These are phyloP conservation scores for Usnea hakonensis DNA, from an alignment of 495 filamentous ascomycete species.

Conservation along the genomic window DNA sequence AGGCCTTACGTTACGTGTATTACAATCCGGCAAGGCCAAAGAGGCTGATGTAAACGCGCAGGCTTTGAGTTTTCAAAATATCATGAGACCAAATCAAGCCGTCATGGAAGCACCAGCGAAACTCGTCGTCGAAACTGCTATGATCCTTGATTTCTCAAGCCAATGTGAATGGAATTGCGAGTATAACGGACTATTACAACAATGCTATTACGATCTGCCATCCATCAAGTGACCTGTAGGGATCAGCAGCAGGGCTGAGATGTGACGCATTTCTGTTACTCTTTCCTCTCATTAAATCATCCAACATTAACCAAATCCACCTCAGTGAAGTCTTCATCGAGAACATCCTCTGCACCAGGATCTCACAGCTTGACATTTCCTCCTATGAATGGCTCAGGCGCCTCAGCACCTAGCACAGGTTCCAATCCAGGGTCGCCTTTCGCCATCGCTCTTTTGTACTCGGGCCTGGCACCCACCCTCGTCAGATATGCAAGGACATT, in stretches of 20 bases:
- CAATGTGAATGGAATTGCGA: background rate
- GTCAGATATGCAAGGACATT: conserved; percentile 42
- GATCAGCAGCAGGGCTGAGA: no score
- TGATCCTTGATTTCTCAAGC: background rate
- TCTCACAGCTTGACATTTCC: background rate
- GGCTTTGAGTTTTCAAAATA: background rate
- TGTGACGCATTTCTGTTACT: no score
- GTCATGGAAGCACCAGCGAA: background rate
- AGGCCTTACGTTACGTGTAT: background rate
- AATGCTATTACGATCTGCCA: background rate
- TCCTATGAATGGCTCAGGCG: conserved; percentile 14
- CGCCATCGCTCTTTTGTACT: conserved; percentile 37
- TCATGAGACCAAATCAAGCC: background rate
- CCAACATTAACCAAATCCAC: background rate
- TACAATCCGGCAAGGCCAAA: background rate
- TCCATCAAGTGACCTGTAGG: no score
- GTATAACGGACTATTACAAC: background rate
- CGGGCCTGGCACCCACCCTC: conserved; percentile 34
- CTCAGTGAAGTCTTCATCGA: background rate
- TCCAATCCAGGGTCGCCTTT: conserved; percentile 41
- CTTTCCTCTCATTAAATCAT: background rate
- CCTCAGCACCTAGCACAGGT: conserved; percentile 25
- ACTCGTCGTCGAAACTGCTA: background rate
- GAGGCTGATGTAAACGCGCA: background rate
- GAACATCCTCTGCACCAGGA: background rate